Evolutionary conservation across 1,284 basidiomycete species (phyloP).

Genomic region (Sanghuangporus baumii): DNA sequence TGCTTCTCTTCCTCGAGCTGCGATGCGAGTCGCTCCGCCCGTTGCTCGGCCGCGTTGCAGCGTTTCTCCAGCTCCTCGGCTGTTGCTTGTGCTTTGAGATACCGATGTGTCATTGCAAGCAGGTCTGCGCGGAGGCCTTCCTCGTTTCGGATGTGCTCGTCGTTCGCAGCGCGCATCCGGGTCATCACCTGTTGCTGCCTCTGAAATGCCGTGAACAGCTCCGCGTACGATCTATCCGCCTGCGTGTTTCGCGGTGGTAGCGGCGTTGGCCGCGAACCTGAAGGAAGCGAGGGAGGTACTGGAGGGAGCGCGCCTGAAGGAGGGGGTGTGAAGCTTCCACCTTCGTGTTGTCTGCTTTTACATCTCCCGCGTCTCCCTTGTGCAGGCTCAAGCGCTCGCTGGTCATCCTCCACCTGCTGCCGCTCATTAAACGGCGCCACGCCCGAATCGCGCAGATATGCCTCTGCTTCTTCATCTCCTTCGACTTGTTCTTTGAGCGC

Average conservation of each 20-base stretch:
- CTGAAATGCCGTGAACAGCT: not conserved
- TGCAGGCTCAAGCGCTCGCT: not conserved
- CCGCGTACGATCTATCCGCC: not conserved
- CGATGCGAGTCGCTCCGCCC: not conserved
- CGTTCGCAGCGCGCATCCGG: not conserved
- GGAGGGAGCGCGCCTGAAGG: not conserved
- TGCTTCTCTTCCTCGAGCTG: slow-evolving; percentile 2
- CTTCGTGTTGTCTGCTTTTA: not conserved
- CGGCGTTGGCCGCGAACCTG: not conserved
- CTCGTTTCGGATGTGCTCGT: not conserved
- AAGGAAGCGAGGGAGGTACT: not conserved
- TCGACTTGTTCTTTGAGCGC: not conserved
- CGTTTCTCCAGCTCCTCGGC: not conserved
- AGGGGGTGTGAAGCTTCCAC: not conserved
- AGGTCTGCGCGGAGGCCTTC: slow-evolving; percentile 9
- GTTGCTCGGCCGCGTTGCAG: not conserved
- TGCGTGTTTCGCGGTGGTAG: not conserved
- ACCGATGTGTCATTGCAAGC: slow-evolving; percentile 15
- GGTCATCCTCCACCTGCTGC: not conserved
- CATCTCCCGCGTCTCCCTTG: not conserved
- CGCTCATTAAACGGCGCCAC: not conserved
- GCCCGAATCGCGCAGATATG: not conserved
- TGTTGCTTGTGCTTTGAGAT: slow-evolving; percentile 8
- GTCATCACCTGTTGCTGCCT: slow-evolving; percentile 4
- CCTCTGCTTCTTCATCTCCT: not conserved